Evolutionary conservation across 129 eudicot genomes (phyloP).

Genomic region (Glebionis coronaria): DNA sequence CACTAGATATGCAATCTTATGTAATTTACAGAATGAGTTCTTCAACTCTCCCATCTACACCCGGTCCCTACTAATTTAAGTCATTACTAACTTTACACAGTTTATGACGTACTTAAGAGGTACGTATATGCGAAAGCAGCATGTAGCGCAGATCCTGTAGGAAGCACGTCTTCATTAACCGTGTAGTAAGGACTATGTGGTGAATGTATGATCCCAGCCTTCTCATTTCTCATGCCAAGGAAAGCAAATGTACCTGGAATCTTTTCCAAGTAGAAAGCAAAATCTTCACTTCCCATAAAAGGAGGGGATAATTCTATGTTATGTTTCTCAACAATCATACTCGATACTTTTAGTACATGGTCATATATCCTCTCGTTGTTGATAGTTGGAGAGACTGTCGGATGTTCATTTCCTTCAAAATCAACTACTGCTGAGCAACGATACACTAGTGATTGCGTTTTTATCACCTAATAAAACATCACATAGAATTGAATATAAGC

Average conservation of each 20-base stretch:
- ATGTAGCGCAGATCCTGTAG: slow-evolving; percentile 67
- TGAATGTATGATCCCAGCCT: slow-evolving; percentile 40
- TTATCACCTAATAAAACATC: slow-evolving; percentile 32
- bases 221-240: slow-evolving; percentile 50
- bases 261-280: slow-evolving; percentile 53
- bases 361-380: slow-evolving; percentile 51
- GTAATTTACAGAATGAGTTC: too few relatives aligned
- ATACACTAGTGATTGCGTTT: slow-evolving; percentile 50
- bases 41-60: too few relatives aligned
- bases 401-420: slow-evolving; percentile 43
- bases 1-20: too few relatives aligned
- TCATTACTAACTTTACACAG: too few relatives aligned
- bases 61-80: too few relatives aligned
- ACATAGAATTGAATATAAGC: background rate
- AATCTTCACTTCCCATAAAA: slow-evolving; percentile 71
- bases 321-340: slow-evolving; percentile 44
- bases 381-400: slow-evolving; percentile 50
- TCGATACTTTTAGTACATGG: slow-evolving; percentile 35
- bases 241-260: slow-evolving; percentile 49
- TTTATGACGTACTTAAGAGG: slow-evolving; percentile 30
- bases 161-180: slow-evolving; percentile 59
- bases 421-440: slow-evolving; percentile 51
- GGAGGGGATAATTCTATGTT: slow-evolving; percentile 28
- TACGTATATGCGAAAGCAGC: slow-evolving; percentile 60
- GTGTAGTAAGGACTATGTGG: slow-evolving; percentile 57